phyloP scores from a whole-genome alignment of 805 yeast genomes.

The Metschnikowia sp. region DNA sequence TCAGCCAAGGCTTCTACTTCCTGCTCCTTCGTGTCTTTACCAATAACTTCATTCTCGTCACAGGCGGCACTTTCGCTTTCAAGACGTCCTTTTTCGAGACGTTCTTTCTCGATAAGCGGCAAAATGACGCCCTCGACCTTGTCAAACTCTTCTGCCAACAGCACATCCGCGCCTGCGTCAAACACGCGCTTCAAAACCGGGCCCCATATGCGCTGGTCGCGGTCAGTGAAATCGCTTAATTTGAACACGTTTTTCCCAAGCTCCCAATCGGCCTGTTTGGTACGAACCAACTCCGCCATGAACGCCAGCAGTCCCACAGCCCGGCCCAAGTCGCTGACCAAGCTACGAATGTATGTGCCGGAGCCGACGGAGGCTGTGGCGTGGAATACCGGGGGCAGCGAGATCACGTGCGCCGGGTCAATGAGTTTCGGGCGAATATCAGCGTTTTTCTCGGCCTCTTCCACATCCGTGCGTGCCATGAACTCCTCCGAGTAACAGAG shows the following conservation, averaged over 20 bases:
- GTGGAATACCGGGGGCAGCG: conserved; percentile 66
- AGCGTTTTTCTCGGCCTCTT: conserved; percentile 36
- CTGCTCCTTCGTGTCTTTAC: not conserved
- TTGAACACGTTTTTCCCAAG: conserved; percentile 66
- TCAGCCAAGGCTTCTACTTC: not conserved
- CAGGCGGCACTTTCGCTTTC: not conserved
- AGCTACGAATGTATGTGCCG: conserved; percentile 90
- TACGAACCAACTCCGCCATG: conserved; percentile 79
- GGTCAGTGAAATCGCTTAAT: conserved; percentile 59
- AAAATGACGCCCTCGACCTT: not conserved
- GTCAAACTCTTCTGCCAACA: conserved; percentile 24
- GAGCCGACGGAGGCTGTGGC: conserved; percentile 81
- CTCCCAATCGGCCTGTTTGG: conserved; percentile 81
- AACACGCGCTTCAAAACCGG: conserved; percentile 56
- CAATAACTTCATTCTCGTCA: not conserved
- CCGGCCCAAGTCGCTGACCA: conserved; percentile 84
- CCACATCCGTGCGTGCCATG: conserved; percentile 32
- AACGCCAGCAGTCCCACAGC: conserved; percentile 78
- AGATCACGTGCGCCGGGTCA: conserved; percentile 36
- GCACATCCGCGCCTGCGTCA: conserved; percentile 27
- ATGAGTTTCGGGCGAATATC: conserved; percentile 36
- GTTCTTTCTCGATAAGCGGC: conserved; percentile 1
- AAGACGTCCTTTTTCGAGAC: not conserved
- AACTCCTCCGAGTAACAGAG: conserved; percentile 58
- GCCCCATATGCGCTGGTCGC: conserved; percentile 68